phyloP scores from a whole-genome alignment of 495 filamentous ascomycete genomes.

The Tuber brumale region DNA sequence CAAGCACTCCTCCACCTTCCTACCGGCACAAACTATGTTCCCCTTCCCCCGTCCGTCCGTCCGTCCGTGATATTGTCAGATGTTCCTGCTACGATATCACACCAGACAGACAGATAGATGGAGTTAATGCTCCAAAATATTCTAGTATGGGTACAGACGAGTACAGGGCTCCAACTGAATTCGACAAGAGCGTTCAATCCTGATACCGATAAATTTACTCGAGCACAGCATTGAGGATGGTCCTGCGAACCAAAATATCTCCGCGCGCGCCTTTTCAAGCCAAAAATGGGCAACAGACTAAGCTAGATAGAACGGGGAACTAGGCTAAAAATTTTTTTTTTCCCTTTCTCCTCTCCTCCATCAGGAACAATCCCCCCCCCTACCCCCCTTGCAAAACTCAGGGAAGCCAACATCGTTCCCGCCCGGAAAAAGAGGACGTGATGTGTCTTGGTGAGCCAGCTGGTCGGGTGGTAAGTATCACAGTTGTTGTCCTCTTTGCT shows the following conservation, averaged over 20 bases:
- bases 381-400: background rate
- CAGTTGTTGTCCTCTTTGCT: background rate
- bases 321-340: background rate
- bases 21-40: background rate
- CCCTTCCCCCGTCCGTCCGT: background rate
- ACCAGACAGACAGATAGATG: background rate
- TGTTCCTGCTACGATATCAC: background rate
- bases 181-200: too few species aligned
- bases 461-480: slow-evolving; percentile 15
- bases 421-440: slow-evolving; percentile 18
- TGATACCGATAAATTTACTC: too few species aligned
- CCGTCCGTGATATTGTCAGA: background rate
- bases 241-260: background rate
- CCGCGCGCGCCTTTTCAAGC: background rate
- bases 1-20: background rate
- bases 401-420: slow-evolving; percentile 15
- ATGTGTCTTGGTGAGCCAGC: slow-evolving; percentile 25
- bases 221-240: background rate
- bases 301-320: background rate
- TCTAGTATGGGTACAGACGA: background rate
- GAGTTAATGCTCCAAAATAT: background rate
- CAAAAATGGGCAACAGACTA: background rate
- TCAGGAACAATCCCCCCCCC: background rate
- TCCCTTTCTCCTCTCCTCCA: background rate
- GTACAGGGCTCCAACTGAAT: background rate